phyloP scores from a whole-genome alignment of 176 grass and related monocot species.

The Oryza meridionalis region DNA sequence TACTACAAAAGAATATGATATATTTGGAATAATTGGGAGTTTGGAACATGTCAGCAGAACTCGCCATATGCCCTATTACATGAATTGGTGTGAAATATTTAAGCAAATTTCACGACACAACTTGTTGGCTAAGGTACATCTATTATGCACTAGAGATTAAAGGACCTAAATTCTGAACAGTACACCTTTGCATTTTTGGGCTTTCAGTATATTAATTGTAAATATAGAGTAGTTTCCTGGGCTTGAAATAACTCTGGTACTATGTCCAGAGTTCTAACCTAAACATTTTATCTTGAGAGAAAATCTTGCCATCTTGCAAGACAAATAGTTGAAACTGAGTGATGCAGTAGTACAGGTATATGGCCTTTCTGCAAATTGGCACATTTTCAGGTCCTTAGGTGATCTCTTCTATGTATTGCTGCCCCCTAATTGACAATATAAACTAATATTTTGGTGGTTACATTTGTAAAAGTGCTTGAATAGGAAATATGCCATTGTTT shows the following conservation, averaged over 20 bases:
- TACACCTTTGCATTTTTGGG: conserved; percentile 1
- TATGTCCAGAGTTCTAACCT: not conserved
- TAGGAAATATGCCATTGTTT: conserved; percentile 7
- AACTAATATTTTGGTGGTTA: conserved; percentile 26
- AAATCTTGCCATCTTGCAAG: not conserved
- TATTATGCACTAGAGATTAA: not conserved
- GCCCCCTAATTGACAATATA: not conserved
- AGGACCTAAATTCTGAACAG: not conserved
- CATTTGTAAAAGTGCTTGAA: not conserved
- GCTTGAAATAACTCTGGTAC: conserved; percentile 3
- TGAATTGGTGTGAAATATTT: conserved; percentile 16
- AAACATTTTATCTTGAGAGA: conserved; percentile 8
- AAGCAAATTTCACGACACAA: not conserved
- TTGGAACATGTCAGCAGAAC: not conserved
- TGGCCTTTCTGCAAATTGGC: too few relatives aligned
- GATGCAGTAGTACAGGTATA: not conserved
- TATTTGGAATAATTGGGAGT: too few relatives aligned
- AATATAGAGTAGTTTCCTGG: not conserved
- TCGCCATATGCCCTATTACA: not conserved
- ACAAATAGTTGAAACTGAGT: not conserved
- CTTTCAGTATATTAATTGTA: not conserved
- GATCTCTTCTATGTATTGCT: not conserved
- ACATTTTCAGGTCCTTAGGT: too few relatives aligned
- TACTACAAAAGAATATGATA: too few relatives aligned
- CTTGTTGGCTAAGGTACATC: not conserved